phyloP scores from a whole-genome alignment of 192 early-diverging fungal genomes.

The Entomortierella chlamydospora region DNA sequence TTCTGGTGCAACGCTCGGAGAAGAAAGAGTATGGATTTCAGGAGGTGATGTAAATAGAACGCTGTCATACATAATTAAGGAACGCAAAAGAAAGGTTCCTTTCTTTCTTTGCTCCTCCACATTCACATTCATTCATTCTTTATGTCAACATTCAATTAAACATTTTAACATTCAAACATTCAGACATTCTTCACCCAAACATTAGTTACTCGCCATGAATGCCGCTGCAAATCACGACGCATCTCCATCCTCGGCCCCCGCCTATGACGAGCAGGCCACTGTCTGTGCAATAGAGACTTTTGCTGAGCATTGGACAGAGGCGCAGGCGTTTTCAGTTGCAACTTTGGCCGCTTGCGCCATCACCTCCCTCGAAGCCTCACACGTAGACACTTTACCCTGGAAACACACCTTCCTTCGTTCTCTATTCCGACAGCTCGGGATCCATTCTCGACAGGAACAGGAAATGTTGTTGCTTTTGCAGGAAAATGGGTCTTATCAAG shows the following conservation, averaged over 20 bases:
- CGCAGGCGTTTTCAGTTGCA: conserved; percentile 42
- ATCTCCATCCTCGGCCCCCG: not conserved
- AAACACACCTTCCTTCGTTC: conserved; percentile 47
- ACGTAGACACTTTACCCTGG: conserved; percentile 45
- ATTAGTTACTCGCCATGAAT: not conserved
- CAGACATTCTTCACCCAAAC: not conserved
- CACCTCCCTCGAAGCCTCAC: conserved; percentile 30
- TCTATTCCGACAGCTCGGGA: conserved; percentile 40
- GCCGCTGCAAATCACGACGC: not conserved
- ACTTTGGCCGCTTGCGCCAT: conserved; percentile 45
- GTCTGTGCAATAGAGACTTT: conserved; percentile 50
- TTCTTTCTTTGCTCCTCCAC: not conserved
- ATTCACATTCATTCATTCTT: conserved; percentile 1
- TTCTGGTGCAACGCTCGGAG: too few species aligned
- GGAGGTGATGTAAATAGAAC: too few species aligned
- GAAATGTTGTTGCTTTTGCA: conserved; percentile 44
- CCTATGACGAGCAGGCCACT: conserved; percentile 33
- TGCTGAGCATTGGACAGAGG: conserved; percentile 52
- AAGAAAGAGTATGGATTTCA: too few species aligned
- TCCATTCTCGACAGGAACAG: conserved; percentile 40
- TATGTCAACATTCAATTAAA: not conserved
- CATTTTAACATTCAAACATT: too few species aligned
- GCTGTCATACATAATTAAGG: too few species aligned
- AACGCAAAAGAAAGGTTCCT: not conserved
- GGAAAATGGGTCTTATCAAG: conserved; percentile 46